Conservation (phyloP, 164 flowering plant species). For the Malania oleifera region DNA sequence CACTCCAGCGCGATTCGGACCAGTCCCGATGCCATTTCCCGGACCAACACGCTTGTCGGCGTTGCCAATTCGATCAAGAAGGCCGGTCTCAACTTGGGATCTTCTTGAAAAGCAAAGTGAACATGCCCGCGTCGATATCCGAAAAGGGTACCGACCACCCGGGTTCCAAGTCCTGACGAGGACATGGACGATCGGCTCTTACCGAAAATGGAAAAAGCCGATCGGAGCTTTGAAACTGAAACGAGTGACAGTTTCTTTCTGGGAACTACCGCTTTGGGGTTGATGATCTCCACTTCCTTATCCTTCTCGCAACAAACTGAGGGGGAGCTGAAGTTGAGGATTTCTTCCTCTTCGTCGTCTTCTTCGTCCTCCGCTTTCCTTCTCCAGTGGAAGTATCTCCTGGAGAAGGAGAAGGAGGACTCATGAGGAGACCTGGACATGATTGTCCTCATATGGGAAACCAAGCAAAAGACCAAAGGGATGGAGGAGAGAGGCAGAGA, state of each 20-base stretch:
- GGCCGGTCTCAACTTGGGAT: slow-evolving; percentile 47
- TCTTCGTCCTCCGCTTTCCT: slow-evolving; percentile 42
- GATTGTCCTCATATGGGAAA: slow-evolving; percentile 54
- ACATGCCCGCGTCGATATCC: slow-evolving; percentile 86
- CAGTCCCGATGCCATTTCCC: slow-evolving; percentile 95
- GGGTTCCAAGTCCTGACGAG: slow-evolving; percentile 33
- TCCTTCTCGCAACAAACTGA: slow-evolving; percentile 23
- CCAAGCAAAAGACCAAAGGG: background rate
- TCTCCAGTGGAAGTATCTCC: slow-evolving; percentile 60
- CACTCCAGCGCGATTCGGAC: slow-evolving; percentile 91
- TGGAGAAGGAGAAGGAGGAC: slow-evolving; percentile 87
- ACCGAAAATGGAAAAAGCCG: slow-evolving; percentile 38
- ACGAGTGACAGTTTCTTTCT: slow-evolving; percentile 29
- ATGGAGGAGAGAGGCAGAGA: background rate
- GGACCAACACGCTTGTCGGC: slow-evolving; percentile 63
- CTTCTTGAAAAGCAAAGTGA: slow-evolving; percentile 74
- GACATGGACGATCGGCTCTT: slow-evolving; percentile 23
- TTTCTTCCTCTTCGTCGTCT: slow-evolving; percentile 35
- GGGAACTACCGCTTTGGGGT: slow-evolving; percentile 3
- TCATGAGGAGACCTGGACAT: slow-evolving; percentile 54
- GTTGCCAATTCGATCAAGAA: slow-evolving; percentile 73
- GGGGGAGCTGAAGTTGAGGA: slow-evolving; percentile 31
- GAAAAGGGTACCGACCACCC: slow-evolving; percentile 74
- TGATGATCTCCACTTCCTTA: slow-evolving; percentile 12
- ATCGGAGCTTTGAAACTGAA: slow-evolving; percentile 43